Conservation (phyloP, 345 rosid species). For the Litchi chinensis region DNA sequence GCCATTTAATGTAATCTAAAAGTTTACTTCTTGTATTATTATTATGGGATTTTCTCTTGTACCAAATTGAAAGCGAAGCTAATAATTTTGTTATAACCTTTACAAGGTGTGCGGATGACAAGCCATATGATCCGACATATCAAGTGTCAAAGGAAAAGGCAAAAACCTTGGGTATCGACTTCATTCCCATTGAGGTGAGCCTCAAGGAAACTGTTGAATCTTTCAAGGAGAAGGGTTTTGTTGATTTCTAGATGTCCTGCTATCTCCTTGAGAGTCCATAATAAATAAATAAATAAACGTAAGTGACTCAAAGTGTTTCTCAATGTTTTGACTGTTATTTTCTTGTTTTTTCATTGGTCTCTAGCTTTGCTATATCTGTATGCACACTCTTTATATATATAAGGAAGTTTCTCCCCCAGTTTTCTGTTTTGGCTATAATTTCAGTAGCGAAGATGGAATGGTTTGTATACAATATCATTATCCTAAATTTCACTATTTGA, state of each 20-base stretch:
- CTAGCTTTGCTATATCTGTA: background rate
- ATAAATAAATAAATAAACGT: background rate
- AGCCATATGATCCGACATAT: slow-evolving; percentile 68
- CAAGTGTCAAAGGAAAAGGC: slow-evolving; percentile 85
- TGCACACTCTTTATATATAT: background rate
- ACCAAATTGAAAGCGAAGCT: too few species aligned
- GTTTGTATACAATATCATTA: background rate
- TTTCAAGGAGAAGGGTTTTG: slow-evolving; percentile 83
- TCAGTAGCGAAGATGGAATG: background rate
- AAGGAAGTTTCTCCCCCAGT: background rate
- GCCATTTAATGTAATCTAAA: background rate
- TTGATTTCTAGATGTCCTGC: slow-evolving; percentile 40
- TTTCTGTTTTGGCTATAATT: background rate
- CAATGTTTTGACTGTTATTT: background rate
- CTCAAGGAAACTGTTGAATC: slow-evolving; percentile 90
- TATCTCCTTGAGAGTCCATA: background rate
- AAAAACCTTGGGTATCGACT: slow-evolving; percentile 69
- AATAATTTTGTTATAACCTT: too few species aligned
- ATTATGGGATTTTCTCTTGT: too few species aligned
- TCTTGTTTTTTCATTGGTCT: background rate
- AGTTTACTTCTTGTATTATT: too few species aligned
- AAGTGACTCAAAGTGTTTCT: background rate
- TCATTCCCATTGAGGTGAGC: slow-evolving; percentile 77
- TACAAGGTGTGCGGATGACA: slow-evolving; percentile 74
- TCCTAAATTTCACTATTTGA: too few species aligned